Conservation (phyloP, 345 rosid species). For the Brassica napus region Da-Ae NC_063435.1:6034501-6035000, state of each 20-base stretch:
- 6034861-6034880: slow-evolving; percentile 34
- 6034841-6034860: slow-evolving; percentile 14
- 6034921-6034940: too few species aligned
- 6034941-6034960: too few species aligned
- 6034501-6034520: slow-evolving; percentile 95
- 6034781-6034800: not conserved
- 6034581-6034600: slow-evolving; percentile 6
- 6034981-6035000: too few species aligned
- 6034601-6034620: not conserved
- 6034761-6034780: slow-evolving; percentile 25
- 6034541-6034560: not conserved
- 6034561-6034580: slow-evolving; percentile 23
- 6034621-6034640: slow-evolving; percentile 64
- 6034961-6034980: too few species aligned
- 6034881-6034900: slow-evolving; percentile 49
- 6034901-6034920: slow-evolving; percentile 33
- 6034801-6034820: slow-evolving; percentile 30
- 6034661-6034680: slow-evolving; percentile 68
- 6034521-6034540: slow-evolving; percentile 83
- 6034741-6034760: slow-evolving; percentile 56
- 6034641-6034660: slow-evolving; percentile 65
- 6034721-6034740: slow-evolving; percentile 66
- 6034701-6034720: slow-evolving; percentile 74
- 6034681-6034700: slow-evolving; percentile 52
- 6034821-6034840: slow-evolving; percentile 12